phyloP scores from a whole-genome alignment of 2,329 filamentous ascomycete genomes.

The Cordyceps militaris region DNA sequence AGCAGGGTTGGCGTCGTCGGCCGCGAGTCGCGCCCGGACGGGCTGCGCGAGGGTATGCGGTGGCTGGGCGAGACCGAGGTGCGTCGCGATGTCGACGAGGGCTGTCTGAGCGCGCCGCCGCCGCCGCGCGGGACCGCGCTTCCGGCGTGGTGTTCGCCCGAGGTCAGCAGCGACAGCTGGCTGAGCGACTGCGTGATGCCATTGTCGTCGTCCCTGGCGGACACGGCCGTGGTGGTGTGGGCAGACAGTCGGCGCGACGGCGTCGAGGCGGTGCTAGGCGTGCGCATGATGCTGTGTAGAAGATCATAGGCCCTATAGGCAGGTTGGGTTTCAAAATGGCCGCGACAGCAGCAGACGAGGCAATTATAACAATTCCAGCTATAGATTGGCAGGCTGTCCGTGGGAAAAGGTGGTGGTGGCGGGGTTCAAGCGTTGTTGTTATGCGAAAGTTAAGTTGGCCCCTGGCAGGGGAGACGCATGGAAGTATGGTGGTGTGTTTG shows the following conservation, averaged over 20 bases:
- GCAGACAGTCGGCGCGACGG: constrained; percentile 28
- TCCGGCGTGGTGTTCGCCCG: no score
- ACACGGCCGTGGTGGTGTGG: constrained; percentile 16
- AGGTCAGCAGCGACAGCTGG: constrained; percentile 36
- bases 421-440: constrained; percentile 11
- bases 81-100: constrained; percentile 28
- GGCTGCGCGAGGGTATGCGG: constrained; percentile 35
- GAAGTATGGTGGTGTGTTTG: neutral
- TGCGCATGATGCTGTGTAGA: constrained; percentile 24
- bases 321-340: neutral
- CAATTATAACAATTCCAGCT: neutral
- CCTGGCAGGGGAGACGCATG: neutral
- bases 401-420: neutral
- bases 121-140: no score
- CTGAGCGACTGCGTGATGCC: constrained; percentile 36
- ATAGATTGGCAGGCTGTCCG: neutral
- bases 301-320: constrained; percentile 2
- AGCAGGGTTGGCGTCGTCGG: constrained; percentile 44
- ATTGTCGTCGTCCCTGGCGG: constrained; percentile 22
- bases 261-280: constrained; percentile 19
- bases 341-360: neutral
- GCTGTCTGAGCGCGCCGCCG: constrained; percentile 28
- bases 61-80: constrained; percentile 32
- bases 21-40: constrained; percentile 36
- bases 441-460: constrained; percentile 5